phyloP scores from a whole-genome alignment of 1,284 basidiomycete genomes.

The Schizophyllum amplum region DNA sequence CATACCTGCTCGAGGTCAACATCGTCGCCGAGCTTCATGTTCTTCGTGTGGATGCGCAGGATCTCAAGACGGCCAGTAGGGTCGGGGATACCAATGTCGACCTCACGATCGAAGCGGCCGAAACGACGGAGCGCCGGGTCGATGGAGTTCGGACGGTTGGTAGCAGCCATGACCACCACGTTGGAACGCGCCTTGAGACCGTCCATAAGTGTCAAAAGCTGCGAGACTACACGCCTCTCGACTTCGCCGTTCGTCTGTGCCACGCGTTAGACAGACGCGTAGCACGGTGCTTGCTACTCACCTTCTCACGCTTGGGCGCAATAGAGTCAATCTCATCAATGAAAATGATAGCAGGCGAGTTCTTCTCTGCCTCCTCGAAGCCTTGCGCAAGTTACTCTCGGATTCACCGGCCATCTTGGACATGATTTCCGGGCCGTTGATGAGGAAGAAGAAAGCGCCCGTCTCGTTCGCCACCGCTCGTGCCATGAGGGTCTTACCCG shows the following conservation, averaged over 20 bases:
- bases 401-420: constrained; percentile 99
- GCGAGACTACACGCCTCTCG: constrained; percentile 97
- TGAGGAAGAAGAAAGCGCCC: constrained; percentile 99
- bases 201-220: constrained; percentile 97
- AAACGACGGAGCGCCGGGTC: constrained; percentile 97
- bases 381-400: constrained; percentile 95
- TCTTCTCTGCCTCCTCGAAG: constrained; percentile 99
- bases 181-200: constrained; percentile 98
- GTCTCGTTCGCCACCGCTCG: constrained; percentile 99
- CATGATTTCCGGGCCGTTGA: constrained; percentile 99
- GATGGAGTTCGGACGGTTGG: constrained; percentile 98
- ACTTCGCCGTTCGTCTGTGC: constrained; percentile 94
- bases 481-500: constrained; percentile 98
- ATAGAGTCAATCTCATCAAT: constrained; percentile 99
- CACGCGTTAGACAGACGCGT: constrained; percentile 12
- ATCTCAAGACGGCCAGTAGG: constrained; percentile 98
- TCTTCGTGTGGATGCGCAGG: constrained; percentile 98
- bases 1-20: constrained; percentile 91
- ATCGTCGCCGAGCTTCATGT: constrained; percentile 98
- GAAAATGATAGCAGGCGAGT: constrained; percentile 99
- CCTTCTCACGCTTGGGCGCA: constrained; percentile 99
- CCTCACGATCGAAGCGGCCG: constrained; percentile 98
- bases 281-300: constrained; percentile 19
- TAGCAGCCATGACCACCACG: constrained; percentile 99
- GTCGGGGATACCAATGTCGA: constrained; percentile 98